phyloP scores from a whole-genome alignment of 345 rosid species.

The Linum tenue region DNA sequence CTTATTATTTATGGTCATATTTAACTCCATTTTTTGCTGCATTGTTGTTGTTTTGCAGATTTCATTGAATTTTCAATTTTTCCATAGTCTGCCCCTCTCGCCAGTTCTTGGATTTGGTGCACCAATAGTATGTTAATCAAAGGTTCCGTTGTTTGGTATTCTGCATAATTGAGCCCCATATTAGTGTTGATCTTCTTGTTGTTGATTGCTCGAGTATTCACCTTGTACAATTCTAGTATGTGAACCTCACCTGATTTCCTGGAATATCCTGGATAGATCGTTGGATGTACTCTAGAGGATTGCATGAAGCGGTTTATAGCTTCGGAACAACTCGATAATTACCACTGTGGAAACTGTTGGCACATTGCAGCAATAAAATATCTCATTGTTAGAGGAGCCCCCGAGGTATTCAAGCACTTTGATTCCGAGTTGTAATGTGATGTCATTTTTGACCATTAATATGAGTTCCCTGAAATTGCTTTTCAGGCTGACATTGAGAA shows the following conservation, averaged over 20 bases:
- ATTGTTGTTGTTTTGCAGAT: conserved; percentile 42
- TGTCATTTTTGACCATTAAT: not conserved
- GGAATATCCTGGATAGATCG: conserved; percentile 30
- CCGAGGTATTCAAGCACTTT: conserved; percentile 32
- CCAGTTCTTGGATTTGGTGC: conserved; percentile 42
- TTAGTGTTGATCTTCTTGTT: not conserved
- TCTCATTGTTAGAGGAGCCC: conserved; percentile 32
- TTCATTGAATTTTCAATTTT: conserved; percentile 74
- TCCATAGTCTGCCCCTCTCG: conserved; percentile 67
- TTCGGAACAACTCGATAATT: conserved; percentile 57
- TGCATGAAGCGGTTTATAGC: conserved; percentile 58
- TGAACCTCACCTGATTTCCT: not conserved
- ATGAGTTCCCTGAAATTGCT: conserved; percentile 11
- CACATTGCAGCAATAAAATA: conserved; percentile 61
- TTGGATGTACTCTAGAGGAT: conserved; percentile 51
- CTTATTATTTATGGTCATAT: not conserved
- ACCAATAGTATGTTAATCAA: conserved; percentile 60
- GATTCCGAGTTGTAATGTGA: not conserved
- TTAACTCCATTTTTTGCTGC: not conserved
- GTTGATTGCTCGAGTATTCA: not conserved
- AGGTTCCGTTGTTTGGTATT: conserved; percentile 33
- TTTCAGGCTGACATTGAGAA: conserved; percentile 41
- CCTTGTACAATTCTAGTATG: not conserved
- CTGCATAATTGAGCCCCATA: not conserved
- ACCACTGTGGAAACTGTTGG: conserved; percentile 75